These are phyloP conservation scores for Apiospora hydei DNA, from an alignment of 2,329 filamentous ascomycete genomes.

Conservation along the genomic window DNA sequence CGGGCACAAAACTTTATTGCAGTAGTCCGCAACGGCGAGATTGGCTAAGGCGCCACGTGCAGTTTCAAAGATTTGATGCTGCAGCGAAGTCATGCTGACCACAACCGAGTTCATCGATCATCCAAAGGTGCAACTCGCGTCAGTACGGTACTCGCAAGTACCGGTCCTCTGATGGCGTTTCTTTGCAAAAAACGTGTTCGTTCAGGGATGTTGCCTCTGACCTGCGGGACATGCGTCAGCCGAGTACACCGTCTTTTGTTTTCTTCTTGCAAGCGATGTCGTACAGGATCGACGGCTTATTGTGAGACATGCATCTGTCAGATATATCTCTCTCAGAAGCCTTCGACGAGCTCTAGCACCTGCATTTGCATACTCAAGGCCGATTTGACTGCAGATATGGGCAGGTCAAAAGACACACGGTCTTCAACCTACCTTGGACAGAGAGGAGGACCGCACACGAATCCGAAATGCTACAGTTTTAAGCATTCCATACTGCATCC, in stretches of 20 bases:
- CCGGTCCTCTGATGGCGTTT: not conserved
- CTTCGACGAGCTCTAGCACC: slow-evolving; percentile 5
- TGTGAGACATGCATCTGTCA: slow-evolving; percentile 21
- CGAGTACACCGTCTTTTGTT: slow-evolving; percentile 20
- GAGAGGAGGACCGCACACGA: not conserved
- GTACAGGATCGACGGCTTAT: slow-evolving; percentile 4
- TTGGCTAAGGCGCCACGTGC: slow-evolving; percentile 22
- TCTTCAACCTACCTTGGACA: not conserved
- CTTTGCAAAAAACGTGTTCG: slow-evolving; percentile 6
- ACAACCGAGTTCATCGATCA: slow-evolving; percentile 15
- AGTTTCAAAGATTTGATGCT: slow-evolving; percentile 21
- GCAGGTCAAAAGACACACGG: not conserved
- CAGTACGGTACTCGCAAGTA: slow-evolving; percentile 1
- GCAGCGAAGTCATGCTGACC: slow-evolving; percentile 16
- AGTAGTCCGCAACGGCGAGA: slow-evolving; percentile 19
- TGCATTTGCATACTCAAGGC: slow-evolving; percentile 13
- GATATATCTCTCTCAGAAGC: slow-evolving; percentile 16
- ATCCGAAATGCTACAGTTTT: not conserved
- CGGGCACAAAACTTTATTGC: slow-evolving; percentile 22
- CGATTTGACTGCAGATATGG: slow-evolving; percentile 16
- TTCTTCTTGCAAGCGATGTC: slow-evolving; percentile 2
- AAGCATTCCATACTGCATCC: not conserved
- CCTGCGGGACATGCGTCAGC: slow-evolving; percentile 18
- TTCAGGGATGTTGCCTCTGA: not conserved
- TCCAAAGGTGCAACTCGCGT: slow-evolving; percentile 20